Evolutionary conservation across 129 eudicot genomes (phyloP).

Genomic region (Logfia minima): DNA sequence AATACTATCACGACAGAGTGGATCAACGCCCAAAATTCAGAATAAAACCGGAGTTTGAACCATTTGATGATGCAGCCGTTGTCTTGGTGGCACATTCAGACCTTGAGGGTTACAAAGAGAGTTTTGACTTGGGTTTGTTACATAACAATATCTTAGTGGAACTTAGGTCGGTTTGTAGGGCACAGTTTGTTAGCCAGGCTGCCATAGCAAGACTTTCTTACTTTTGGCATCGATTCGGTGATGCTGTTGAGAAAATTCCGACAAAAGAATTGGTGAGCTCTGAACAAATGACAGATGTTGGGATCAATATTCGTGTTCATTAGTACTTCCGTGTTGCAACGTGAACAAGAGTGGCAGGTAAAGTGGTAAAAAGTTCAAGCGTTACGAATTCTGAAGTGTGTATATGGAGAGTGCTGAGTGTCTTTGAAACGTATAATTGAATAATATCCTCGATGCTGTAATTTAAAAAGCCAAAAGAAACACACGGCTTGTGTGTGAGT

Average conservation of each 20-base stretch:
- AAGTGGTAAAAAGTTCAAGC: slow-evolving; percentile 18
- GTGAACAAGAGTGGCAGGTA: not conserved
- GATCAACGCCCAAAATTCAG: slow-evolving; percentile 12
- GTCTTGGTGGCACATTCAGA: slow-evolving; percentile 64
- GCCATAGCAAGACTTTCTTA: slow-evolving; percentile 60
- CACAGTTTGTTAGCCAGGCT: slow-evolving; percentile 66
- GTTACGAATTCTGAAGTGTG: slow-evolving; percentile 35
- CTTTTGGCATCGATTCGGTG: slow-evolving; percentile 53
- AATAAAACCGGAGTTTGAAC: slow-evolving; percentile 23
- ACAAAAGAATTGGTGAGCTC: slow-evolving; percentile 38
- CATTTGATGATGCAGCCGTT: slow-evolving; percentile 62
- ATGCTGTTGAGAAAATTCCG: slow-evolving; percentile 36
- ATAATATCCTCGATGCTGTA: slow-evolving; percentile 20
- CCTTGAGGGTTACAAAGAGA: slow-evolving; percentile 69
- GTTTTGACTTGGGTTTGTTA: slow-evolving; percentile 25
- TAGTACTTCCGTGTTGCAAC: slow-evolving; percentile 22
- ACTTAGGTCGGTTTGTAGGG: slow-evolving; percentile 51
- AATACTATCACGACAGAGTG: slow-evolving; percentile 30
- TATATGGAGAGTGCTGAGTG: slow-evolving; percentile 41
- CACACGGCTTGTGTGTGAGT: slow-evolving; percentile 3
- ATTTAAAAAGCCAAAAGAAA: slow-evolving; percentile 24
- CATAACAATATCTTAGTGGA: slow-evolving; percentile 39
- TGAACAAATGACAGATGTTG: slow-evolving; percentile 34
- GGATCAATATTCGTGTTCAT: slow-evolving; percentile 53
- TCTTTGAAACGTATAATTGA: slow-evolving; percentile 18